Evolutionary conservation across 2,329 filamentous ascomycete species (phyloP).

Genomic region (Trichoderma lentiforme): DNA sequence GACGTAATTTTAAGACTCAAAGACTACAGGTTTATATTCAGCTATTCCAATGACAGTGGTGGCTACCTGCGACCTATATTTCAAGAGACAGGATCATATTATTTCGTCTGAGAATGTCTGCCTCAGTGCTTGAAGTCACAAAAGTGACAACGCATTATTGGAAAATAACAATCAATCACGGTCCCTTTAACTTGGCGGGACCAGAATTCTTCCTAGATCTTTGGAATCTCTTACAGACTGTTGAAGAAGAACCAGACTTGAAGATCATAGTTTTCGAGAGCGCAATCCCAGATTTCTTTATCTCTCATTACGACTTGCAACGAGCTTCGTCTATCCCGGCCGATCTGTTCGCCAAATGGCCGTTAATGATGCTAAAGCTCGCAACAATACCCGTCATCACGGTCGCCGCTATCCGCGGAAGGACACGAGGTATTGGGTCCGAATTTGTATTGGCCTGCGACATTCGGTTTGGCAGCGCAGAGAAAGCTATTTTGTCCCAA

Average conservation of each 20-base stretch:
- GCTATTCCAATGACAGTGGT: background rate
- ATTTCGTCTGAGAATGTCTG: background rate
- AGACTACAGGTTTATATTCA: background rate
- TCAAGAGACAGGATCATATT: background rate
- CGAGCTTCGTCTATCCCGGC: background rate
- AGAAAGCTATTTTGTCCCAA: background rate
- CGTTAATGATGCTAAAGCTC: background rate
- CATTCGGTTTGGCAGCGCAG: background rate
- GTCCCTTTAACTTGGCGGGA: background rate
- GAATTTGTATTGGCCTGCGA: background rate
- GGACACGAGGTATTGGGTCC: background rate
- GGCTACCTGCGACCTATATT: background rate
- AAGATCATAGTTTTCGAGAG: background rate
- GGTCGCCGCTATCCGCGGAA: background rate
- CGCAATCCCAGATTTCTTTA: background rate
- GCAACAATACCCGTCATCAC: background rate
- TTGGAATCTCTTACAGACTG: background rate
- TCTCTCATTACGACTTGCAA: background rate
- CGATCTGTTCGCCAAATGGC: background rate
- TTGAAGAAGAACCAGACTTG: background rate
- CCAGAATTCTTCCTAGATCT: background rate
- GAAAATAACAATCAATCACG: background rate
- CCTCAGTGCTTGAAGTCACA: background rate
- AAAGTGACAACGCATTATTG: background rate
- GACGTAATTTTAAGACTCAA: background rate